Percentiles rank a stretch among this genome's conserved stretches.
phyloP scores from a whole-genome alignment of 2,329 filamentous ascomycete genomes.

The Aspergillus melleus region DNA sequence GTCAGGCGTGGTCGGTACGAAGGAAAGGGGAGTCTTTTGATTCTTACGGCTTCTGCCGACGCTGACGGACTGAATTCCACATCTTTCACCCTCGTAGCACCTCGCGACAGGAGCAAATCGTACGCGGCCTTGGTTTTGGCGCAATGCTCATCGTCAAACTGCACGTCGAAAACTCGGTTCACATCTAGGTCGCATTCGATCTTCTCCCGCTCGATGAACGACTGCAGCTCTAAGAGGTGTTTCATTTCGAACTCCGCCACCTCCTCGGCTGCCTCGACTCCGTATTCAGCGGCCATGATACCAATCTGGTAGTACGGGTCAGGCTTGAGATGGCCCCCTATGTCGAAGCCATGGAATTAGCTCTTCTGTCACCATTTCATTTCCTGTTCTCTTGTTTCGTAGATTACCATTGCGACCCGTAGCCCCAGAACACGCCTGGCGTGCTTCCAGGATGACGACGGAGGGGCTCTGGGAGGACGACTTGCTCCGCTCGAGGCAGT shows the following conservation, averaged over 20 bases:
- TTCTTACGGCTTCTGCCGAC: slow-evolving; percentile 26
- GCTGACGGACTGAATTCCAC: slow-evolving; percentile 24
- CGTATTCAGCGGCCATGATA: slow-evolving; percentile 31
- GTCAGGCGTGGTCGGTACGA: not conserved
- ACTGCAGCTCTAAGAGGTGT: slow-evolving; percentile 42
- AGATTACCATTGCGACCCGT: slow-evolving; percentile 43
- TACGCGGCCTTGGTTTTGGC: slow-evolving; percentile 31
- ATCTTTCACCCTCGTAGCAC: slow-evolving; percentile 28
- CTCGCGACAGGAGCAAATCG: slow-evolving; percentile 27
- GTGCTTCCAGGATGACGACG: slow-evolving; percentile 43
- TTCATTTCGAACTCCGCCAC: slow-evolving; percentile 42
- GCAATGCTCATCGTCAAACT: slow-evolving; percentile 31
- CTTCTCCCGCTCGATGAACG: slow-evolving; percentile 40
- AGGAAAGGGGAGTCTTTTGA: not conserved
- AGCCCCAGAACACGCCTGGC: slow-evolving; percentile 44
- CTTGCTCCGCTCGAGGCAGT: slow-evolving; percentile 34
- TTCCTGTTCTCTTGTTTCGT: not conserved
- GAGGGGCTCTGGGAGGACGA: slow-evolving; percentile 17
- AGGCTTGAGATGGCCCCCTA: slow-evolving; percentile 45
- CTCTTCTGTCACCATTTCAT: not conserved
- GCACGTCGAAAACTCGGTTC: slow-evolving; percentile 42
- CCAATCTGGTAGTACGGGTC: slow-evolving; percentile 42
- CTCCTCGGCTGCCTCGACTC: slow-evolving; percentile 38
- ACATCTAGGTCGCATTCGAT: slow-evolving; percentile 47
- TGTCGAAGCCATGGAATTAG: not conserved